Percentiles rank a stretch among this genome's conserved stretches.
phyloP scores from a whole-genome alignment of 805 yeast species.

The Priceomyces melissophilus region DNA sequence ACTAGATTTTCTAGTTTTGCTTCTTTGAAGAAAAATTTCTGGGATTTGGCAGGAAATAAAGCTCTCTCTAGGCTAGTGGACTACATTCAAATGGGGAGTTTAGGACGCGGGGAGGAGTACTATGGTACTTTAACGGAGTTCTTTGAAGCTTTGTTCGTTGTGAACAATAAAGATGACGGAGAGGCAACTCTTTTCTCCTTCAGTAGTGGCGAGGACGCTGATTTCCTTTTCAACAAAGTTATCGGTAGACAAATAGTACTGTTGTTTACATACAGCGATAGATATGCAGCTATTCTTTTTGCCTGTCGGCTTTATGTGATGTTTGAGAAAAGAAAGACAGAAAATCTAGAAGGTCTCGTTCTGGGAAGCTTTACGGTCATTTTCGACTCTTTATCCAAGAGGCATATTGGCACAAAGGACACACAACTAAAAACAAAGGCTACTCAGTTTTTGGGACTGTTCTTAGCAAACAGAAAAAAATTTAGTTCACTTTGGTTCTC shows the following conservation, averaged over 20 bases:
- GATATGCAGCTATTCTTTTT: conserved; percentile 19
- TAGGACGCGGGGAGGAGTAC: conserved; percentile 50
- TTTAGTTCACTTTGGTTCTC: neutral
- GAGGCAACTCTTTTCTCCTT: conserved; percentile 19
- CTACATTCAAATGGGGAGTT: conserved; percentile 51
- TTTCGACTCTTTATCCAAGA: conserved; percentile 9
- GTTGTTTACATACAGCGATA: conserved; percentile 14
- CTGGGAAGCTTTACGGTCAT: conserved; percentile 1
- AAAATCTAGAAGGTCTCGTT: neutral
- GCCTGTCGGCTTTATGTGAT: conserved; percentile 10
- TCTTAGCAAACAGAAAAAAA: neutral
- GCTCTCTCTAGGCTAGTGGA: conserved; percentile 39
- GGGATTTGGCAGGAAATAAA: conserved; percentile 48
- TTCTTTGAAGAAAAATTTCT: conserved; percentile 46
- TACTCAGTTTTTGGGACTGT: conserved; percentile 1
- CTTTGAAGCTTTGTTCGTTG: conserved; percentile 15
- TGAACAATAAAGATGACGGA: conserved; percentile 5
- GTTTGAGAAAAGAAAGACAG: conserved; percentile 9
- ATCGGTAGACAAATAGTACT: conserved; percentile 15
- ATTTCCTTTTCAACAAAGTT: conserved; percentile 13
- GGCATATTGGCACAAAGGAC: neutral
- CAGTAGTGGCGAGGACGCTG: conserved; percentile 15
- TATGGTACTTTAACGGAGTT: conserved; percentile 30
- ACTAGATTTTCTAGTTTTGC: conserved; percentile 20
- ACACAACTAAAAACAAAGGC: neutral